Conservation (phyloP, 1,284 basidiomycete genomes). For the Cryptococcus amylolentus region DNA sequence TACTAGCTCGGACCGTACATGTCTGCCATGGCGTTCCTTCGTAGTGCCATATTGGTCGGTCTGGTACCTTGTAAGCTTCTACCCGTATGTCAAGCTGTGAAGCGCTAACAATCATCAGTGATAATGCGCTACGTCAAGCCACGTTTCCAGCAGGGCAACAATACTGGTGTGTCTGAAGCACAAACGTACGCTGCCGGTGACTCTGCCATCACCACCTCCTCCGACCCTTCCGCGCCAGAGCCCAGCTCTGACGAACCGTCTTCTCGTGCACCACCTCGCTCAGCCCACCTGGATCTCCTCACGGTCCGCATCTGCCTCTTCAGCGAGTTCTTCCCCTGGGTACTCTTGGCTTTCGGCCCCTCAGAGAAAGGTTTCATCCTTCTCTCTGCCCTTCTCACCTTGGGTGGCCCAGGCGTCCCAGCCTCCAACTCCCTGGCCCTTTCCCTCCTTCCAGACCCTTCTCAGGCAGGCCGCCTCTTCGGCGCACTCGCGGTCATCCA, state of each 20-base stretch:
- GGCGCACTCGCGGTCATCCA: conserved; percentile 44
- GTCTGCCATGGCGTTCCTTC: conserved; percentile 58
- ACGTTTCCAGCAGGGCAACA: conserved; percentile 16
- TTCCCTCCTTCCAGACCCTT: conserved; percentile 34
- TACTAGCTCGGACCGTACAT: conserved; percentile 71
- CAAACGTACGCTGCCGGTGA: conserved; percentile 1
- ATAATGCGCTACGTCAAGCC: conserved; percentile 44
- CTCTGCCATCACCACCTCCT: conserved; percentile 2
- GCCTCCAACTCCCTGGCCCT: conserved; percentile 46
- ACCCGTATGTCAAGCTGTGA: background rate
- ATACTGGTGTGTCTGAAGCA: background rate
- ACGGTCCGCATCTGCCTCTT: conserved; percentile 41
- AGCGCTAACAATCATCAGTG: conserved; percentile 20
- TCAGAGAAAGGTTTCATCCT: conserved; percentile 32
- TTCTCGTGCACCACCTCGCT: conserved; percentile 20
- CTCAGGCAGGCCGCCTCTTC: conserved; percentile 45
- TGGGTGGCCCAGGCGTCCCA: conserved; percentile 36
- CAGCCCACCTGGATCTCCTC: conserved; percentile 42
- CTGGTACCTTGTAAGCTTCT: conserved; percentile 57
- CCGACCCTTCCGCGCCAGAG: conserved; percentile 1
- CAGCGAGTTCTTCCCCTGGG: conserved; percentile 60
- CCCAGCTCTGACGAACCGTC: conserved; percentile 5
- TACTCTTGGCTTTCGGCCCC: conserved; percentile 50
- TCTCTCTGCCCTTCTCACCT: conserved; percentile 27
- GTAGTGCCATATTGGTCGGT: conserved; percentile 61